phyloP scores from a whole-genome alignment of 176 grass and related monocot species.

The Carex myosuroides region DNA sequence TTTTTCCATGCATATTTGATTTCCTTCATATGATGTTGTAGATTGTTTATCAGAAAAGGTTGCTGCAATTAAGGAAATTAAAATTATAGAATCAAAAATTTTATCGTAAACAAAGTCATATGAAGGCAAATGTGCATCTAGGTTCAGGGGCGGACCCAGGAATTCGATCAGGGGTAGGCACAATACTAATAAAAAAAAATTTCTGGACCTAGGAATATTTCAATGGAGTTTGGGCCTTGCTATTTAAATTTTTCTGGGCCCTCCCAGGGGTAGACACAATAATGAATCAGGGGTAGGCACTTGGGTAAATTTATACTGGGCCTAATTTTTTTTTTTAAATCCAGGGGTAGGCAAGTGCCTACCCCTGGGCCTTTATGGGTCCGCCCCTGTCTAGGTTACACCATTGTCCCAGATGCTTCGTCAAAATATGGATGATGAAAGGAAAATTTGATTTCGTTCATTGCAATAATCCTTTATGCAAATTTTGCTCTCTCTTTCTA shows the following conservation, averaged over 20 bases:
- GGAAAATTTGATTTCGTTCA: not conserved
- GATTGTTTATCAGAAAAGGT: not conserved
- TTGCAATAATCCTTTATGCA: not conserved
- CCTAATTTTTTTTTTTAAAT: too few species aligned
- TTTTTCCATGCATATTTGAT: not conserved
- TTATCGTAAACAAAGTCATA: not conserved
- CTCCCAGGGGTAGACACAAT: too few species aligned
- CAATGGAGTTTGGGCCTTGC: too few species aligned
- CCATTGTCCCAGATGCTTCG: not conserved
- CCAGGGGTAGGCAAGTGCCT: too few species aligned
- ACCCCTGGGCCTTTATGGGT: too few species aligned
- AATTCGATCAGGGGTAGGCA: too few species aligned
- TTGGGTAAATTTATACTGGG: too few species aligned
- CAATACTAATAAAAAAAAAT: too few species aligned
- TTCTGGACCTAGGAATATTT: too few species aligned
- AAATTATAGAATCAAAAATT: not conserved
- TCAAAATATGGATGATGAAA: not conserved
- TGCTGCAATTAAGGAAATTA: not conserved
- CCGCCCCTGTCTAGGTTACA: not conserved
- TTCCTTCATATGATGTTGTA: not conserved
- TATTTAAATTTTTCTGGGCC: too few species aligned
- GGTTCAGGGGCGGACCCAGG: too few species aligned
- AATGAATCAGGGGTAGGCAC: too few species aligned
- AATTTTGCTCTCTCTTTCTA: not conserved
- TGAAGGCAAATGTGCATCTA: not conserved